phyloP scores from a whole-genome alignment of 2,329 filamentous ascomycete genomes.

The Acrodontium crateriforme region DNA sequence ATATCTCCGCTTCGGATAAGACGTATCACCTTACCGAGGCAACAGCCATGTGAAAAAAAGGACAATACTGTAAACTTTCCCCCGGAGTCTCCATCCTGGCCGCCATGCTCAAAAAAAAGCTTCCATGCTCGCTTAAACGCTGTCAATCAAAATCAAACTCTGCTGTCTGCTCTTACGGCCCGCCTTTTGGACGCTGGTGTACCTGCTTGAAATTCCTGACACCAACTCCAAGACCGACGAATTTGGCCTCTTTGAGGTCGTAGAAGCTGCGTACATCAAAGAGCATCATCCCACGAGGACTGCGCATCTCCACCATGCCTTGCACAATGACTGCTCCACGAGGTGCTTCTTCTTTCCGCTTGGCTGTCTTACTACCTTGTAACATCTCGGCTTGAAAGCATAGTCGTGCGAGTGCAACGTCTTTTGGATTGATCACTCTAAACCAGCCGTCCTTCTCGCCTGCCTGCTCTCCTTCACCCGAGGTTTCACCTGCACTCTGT shows the following conservation, averaged over 20 bases:
- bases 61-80: too few species aligned
- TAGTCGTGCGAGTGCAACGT: conserved; percentile 11
- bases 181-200: conserved; percentile 27
- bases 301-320: conserved; percentile 34
- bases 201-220: conserved; percentile 21
- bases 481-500: background rate
- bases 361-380: conserved; percentile 18
- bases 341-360: conserved; percentile 23
- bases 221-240: conserved; percentile 18
- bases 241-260: conserved; percentile 29
- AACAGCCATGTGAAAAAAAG: too few species aligned
- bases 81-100: background rate
- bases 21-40: too few species aligned
- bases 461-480: conserved; percentile 6
- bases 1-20: too few species aligned
- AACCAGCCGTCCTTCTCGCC: too few species aligned
- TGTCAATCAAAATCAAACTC: conserved; percentile 1
- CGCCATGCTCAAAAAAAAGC: too few species aligned
- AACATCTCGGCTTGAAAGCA: conserved; percentile 14
- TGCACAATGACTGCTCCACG: conserved; percentile 31
- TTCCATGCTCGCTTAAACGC: conserved; percentile 7
- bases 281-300: conserved; percentile 26
- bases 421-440: too few species aligned
- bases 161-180: conserved; percentile 14
- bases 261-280: conserved; percentile 33